These are phyloP conservation scores for sunflower (Helianthus annuus) DNA, from an alignment of 129 eudicot genomes.

Conservation along the genomic window DNA sequence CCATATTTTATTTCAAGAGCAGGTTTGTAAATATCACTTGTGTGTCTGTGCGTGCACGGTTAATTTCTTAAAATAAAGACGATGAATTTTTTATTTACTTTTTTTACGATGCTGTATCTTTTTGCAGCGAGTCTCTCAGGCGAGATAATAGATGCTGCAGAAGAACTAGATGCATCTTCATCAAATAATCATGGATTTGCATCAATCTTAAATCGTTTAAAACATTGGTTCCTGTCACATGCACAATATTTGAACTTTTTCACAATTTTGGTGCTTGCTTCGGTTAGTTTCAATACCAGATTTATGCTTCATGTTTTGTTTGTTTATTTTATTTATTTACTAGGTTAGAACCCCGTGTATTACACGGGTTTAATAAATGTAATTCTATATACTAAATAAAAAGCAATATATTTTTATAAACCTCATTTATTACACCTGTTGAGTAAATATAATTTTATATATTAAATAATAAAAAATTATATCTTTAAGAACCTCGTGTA, in stretches of 20 bases:
- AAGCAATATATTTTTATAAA: too few relatives aligned
- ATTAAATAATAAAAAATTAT: too few relatives aligned
- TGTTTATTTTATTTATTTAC: background rate
- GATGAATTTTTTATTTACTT: background rate
- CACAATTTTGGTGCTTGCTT: slow-evolving; percentile 89
- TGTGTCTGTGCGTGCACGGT: background rate
- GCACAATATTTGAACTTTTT: slow-evolving; percentile 87
- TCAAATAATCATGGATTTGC: slow-evolving; percentile 58
- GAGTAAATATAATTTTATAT: too few relatives aligned
- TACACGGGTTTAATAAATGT: too few relatives aligned
- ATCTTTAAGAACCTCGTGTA: too few relatives aligned
- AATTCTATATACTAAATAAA: too few relatives aligned
- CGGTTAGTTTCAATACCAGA: slow-evolving; percentile 57
- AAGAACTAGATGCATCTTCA: slow-evolving; percentile 65
- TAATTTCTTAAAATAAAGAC: background rate
- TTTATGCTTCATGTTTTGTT: slow-evolving; percentile 8
- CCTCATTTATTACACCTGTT: too few relatives aligned
- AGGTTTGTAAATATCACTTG: slow-evolving; percentile 41
- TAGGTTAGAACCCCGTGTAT: too few relatives aligned
- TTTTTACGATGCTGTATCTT: background rate
- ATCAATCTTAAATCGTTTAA: slow-evolving; percentile 44
- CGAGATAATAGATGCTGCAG: slow-evolving; percentile 58
- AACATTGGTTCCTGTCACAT: slow-evolving; percentile 81
- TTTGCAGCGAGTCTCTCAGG: slow-evolving; percentile 85
- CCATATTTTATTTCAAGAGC: slow-evolving; percentile 98